These are phyloP conservation scores for Coemansia sp. DNA, from an alignment of 192 early-diverging fungal species.

Conservation along the genomic window DNA sequence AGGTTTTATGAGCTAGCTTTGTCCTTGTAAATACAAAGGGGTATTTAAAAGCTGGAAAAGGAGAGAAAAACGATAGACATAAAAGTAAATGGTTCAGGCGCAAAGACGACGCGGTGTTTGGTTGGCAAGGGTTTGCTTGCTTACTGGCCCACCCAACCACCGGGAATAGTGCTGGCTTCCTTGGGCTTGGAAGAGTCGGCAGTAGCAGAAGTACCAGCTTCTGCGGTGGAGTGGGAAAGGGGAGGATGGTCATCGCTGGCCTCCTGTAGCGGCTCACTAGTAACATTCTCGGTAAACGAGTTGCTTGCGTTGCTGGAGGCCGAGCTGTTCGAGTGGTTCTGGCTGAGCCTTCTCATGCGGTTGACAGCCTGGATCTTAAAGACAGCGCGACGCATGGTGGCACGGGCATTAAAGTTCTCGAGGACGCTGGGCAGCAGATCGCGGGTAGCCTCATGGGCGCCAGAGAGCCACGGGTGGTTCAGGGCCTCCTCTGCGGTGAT, in stretches of 20 bases:
- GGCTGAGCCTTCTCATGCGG: slow-evolving; percentile 46
- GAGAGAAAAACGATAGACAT: no score
- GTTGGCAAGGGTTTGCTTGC: no score
- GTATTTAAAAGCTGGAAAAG: background rate
- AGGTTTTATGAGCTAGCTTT: background rate
- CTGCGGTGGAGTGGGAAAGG: background rate
- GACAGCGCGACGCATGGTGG: slow-evolving; percentile 55
- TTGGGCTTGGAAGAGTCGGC: background rate
- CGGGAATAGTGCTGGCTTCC: slow-evolving; percentile 18
- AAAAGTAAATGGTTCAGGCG: no score
- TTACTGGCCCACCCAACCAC: slow-evolving; percentile 20
- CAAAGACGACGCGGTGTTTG: background rate
- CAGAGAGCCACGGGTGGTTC: slow-evolving; percentile 82
- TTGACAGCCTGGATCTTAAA: slow-evolving; percentile 55
- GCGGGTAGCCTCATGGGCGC: slow-evolving; percentile 60
- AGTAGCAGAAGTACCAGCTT: background rate
- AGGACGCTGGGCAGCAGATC: slow-evolving; percentile 86
- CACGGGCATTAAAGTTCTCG: slow-evolving; percentile 62
- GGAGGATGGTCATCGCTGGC: background rate
- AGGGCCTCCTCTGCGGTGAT: slow-evolving; percentile 82
- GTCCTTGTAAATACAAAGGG: background rate
- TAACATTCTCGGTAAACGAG: slow-evolving; percentile 18
- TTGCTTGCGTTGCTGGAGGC: slow-evolving; percentile 13
- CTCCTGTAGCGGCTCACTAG: slow-evolving; percentile 1
- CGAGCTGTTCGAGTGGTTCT: slow-evolving; percentile 3